Base-by-base conservation (phyloP, 1,284 basidiomycete species). In the Pseudozyma flocculosa region DNA sequence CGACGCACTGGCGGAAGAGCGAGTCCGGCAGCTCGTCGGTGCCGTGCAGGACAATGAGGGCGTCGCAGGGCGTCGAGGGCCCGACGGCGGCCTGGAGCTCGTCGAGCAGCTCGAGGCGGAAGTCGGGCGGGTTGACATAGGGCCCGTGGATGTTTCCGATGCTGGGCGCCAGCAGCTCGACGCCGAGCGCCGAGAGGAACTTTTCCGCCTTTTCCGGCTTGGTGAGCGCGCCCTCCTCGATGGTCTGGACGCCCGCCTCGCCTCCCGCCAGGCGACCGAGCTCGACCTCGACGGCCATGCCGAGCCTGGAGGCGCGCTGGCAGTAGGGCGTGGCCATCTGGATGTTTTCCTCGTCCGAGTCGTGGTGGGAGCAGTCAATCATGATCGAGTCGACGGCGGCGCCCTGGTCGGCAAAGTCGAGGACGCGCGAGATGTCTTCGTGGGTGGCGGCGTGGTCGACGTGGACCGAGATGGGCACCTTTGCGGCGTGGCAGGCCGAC, bases 201-300 rank as follows among this genome's bases (percentile, higher is more conserved):
- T 32, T 51, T 37, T 50, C 46, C 0, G 55, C 49, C 52, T 80
- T 80, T 32, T 58, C 56, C 2, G 80, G 80, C 50, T 80, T 78
- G 15, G 80, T 81, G 40, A 81, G 72, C 70, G 80, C 78, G 8
- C 78, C 79, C 21, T 80, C 79, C 13, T 75, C 70, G 50, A 81
- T 80, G 54, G 78, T 72, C n/a, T 80, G 64, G n/a, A 81, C 70
- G 32, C 81, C 81, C 2, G 79, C 80, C 50, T 82, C 81, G 18
- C 81, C 81, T 23, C 81, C 80, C 44, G 80, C 80, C 30, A 82
- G 57, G 37, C 81, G 67, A 37, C 81, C 81, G 5, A 82, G 72
- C 68, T 82, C 81, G 40, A 82, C 81, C 64, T 82, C 81, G 30
- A 80, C 80, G 1, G 80, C 80, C 43, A 82, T 78, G 17, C 81